phyloP scores from a whole-genome alignment of 192 early-diverging fungal genomes.

The Thamnidium elegans region DNA sequence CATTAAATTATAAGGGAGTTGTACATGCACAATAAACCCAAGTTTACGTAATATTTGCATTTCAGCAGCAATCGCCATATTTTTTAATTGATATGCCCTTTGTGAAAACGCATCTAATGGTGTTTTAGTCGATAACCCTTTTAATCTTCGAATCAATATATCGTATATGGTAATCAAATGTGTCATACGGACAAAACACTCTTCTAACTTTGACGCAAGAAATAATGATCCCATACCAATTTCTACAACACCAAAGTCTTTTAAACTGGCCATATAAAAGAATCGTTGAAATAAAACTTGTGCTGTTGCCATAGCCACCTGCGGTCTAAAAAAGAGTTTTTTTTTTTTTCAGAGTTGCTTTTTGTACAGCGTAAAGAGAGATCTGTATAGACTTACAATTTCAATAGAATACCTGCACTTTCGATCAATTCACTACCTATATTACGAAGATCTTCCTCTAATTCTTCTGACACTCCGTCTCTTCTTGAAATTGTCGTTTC shows the following conservation, averaged over 20 bases:
- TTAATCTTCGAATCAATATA: slow-evolving; percentile 60
- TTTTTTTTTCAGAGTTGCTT: neutral
- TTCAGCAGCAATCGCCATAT: slow-evolving; percentile 77
- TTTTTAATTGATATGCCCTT: slow-evolving; percentile 77
- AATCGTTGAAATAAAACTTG: slow-evolving; percentile 94
- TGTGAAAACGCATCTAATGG: slow-evolving; percentile 58
- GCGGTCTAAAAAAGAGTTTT: slow-evolving; percentile 69
- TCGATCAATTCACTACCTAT: slow-evolving; percentile 84
- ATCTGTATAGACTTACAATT: slow-evolving; percentile 51
- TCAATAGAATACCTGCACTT: slow-evolving; percentile 73
- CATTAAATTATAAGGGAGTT: slow-evolving; percentile 94
- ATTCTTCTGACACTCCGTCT: slow-evolving; percentile 56
- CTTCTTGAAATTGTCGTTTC: slow-evolving; percentile 59
- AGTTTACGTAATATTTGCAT: slow-evolving; percentile 85
- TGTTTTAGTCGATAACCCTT: slow-evolving; percentile 39
- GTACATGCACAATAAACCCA: slow-evolving; percentile 95
- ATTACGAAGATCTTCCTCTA: slow-evolving; percentile 72
- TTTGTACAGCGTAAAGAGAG: too few relatives aligned
- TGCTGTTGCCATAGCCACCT: slow-evolving; percentile 92
- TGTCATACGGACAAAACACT: slow-evolving; percentile 70
- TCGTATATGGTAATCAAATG: slow-evolving; percentile 82
- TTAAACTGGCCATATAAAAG: slow-evolving; percentile 78
- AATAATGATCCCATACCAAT: slow-evolving; percentile 74
- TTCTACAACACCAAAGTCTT: slow-evolving; percentile 64
- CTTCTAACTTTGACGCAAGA: slow-evolving; percentile 79